Conservation (phyloP, 805 yeast species). For the Lipomyces mesembrius region DNA sequence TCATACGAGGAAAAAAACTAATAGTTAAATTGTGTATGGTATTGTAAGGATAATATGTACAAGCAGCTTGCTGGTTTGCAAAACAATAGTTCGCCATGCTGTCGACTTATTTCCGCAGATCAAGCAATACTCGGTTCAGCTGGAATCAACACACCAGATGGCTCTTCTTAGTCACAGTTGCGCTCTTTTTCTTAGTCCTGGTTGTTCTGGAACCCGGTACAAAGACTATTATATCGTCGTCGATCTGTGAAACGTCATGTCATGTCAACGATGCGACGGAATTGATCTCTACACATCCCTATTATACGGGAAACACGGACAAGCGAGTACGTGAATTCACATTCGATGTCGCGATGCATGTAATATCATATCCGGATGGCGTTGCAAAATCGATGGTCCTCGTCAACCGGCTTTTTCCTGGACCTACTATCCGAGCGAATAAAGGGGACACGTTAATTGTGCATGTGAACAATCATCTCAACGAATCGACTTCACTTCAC, state of each 20-base stretch:
- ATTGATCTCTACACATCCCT: not conserved
- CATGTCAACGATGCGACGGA: conserved; percentile 15
- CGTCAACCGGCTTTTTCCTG: conserved; percentile 56
- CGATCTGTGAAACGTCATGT: conserved; percentile 12
- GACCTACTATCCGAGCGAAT: conserved; percentile 53
- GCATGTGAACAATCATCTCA: conserved; percentile 49
- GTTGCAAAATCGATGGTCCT: conserved; percentile 46
- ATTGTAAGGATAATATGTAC: not conserved
- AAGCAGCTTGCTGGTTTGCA: not conserved
- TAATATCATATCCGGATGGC: conserved; percentile 45
- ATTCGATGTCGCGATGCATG: conserved; percentile 18
- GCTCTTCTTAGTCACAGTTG: not conserved
- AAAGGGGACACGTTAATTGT: conserved; percentile 49
- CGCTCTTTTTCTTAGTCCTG: not conserved
- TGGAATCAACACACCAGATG: not conserved
- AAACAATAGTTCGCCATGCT: not conserved
- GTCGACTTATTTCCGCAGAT: not conserved
- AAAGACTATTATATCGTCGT: not conserved
- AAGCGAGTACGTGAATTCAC: conserved; percentile 11
- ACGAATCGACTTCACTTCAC: conserved; percentile 51
- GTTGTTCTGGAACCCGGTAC: not conserved
- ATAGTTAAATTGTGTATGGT: not conserved
- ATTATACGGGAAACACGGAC: not conserved
- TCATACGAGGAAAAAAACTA: not conserved
- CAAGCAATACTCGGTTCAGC: not conserved